Conservation (phyloP, 768 basidiomycete species). For the Neoboletus magnificus region DNA sequence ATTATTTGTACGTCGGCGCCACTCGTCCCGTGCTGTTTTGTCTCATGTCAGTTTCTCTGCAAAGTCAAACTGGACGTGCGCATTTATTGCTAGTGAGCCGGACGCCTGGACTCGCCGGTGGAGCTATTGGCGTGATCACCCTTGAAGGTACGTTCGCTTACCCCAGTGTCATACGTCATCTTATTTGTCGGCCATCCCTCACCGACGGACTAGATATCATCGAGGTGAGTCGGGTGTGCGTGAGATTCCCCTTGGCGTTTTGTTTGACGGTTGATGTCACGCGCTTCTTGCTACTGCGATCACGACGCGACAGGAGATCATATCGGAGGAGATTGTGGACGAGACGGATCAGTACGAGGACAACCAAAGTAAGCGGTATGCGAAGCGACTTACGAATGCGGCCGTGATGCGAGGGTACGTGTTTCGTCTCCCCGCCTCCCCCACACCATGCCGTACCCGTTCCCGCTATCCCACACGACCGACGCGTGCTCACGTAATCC, state of each 20-base stretch:
- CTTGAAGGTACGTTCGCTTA: slow-evolving; percentile 57
- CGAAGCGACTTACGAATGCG: slow-evolving; percentile 67
- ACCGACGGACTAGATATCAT: slow-evolving; percentile 57
- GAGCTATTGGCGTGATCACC: slow-evolving; percentile 88
- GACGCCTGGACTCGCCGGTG: slow-evolving; percentile 78
- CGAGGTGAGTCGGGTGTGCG: slow-evolving; percentile 41
- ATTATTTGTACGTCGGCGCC: slow-evolving; percentile 67
- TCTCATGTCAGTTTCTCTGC: slow-evolving; percentile 35
- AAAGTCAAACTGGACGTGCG: slow-evolving; percentile 93
- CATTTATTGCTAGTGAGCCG: slow-evolving; percentile 84
- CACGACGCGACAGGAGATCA: slow-evolving; percentile 65
- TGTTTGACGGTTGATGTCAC: background rate
- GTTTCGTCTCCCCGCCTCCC: background rate
- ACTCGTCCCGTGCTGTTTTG: background rate
- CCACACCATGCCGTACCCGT: background rate
- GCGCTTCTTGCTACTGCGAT: background rate
- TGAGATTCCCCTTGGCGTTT: background rate
- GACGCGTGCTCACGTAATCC: background rate
- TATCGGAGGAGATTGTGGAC: slow-evolving; percentile 93
- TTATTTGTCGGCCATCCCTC: background rate
- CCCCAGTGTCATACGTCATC: background rate
- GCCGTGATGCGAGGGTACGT: slow-evolving; percentile 74
- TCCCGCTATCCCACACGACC: no score
- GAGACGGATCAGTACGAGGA: slow-evolving; percentile 91
- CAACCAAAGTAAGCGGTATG: slow-evolving; percentile 75